Evolutionary conservation across 192 early-diverging fungal species (phyloP), one percentile per base, ranked within the genome.

Genomic region (Linnemannia exigua): DNA sequence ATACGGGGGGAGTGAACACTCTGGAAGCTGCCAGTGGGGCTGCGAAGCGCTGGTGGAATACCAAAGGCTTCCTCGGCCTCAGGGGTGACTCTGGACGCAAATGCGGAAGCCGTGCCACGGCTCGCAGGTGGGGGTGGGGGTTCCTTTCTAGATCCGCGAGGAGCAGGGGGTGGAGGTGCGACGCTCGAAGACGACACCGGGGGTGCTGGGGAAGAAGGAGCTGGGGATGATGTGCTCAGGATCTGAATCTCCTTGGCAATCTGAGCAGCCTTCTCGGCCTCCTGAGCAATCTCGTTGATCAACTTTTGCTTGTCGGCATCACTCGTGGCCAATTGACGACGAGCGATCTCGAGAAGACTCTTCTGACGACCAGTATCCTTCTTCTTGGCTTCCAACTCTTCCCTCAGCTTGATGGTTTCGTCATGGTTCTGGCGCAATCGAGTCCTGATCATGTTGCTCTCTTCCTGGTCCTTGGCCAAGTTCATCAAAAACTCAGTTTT

Each of bases 321-420:
- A 31, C 92, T 92, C 50, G 88, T 88, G 2, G 88, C 79, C 12
- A 95, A 81, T 70, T 94, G 90, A 66, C 94, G 89, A 50, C 90
- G 88, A 66, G 95, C 94, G 74, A 96, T 91, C 82, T 93, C 94
- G 9, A 94, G 72, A 63, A 92, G 75, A 67, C 92, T 89, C 68
- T 89, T 84, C 67, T 95, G 93, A 50, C 93, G 88, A 66, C 90
- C 90, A n/a, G 89, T 81, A 28, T 95, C 91, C 48, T 84, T 89
- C 74, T 90, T 87, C 37, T 94, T 72, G 35, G 91, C 80, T 47
- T 92, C 92, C 5, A 95, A 74, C 67, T 94, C 89, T 16, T 79
- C 76, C 25, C 90, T 74, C 66, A 95, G 80, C 5, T 76, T 46
- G 25, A 79, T 75, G 5, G 89, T 89, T 79, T 93, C 92, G 25